Evolutionary conservation across 441 rosid genomes (phyloP).

Genomic region (Macaranga tanarius): DNA sequence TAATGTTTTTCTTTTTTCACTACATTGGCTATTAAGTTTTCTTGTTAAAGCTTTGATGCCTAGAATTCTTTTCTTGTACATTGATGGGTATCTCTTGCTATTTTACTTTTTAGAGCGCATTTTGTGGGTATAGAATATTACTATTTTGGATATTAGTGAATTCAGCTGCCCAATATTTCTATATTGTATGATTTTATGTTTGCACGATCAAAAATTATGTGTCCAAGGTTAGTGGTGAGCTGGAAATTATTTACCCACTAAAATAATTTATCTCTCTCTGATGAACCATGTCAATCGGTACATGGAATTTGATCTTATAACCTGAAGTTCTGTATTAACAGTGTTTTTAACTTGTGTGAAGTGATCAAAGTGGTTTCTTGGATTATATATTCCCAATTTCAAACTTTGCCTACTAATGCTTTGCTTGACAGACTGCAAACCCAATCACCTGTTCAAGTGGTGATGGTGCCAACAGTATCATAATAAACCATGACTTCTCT

Average conservation of each 20-base stretch:
- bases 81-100: slow-evolving; percentile 6
- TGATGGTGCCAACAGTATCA: slow-evolving; percentile 35
- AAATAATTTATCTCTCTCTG: background rate
- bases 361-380: background rate
- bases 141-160: background rate
- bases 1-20: background rate
- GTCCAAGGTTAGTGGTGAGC: background rate
- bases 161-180: background rate
- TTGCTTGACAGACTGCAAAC: slow-evolving; percentile 40
- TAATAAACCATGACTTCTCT: slow-evolving; percentile 74
- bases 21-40: slow-evolving; percentile 6
- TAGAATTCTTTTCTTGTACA: slow-evolving; percentile 6
- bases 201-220: background rate
- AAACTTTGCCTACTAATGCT: slow-evolving; percentile 21
- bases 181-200: background rate
- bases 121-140: background rate
- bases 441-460: slow-evolving; percentile 25
- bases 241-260: too few relatives aligned
- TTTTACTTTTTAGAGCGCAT: background rate
- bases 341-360: background rate
- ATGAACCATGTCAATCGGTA: too few relatives aligned
- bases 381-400: background rate
- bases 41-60: background rate
- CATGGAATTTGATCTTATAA: background rate
- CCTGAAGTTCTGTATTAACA: background rate